Percentiles rank a stretch among this genome's conserved stretches.
These are phyloP conservation scores for Pisolithus marmoratus DNA, from an alignment of 768 basidiomycete genomes.

Conservation along the genomic window DNA sequence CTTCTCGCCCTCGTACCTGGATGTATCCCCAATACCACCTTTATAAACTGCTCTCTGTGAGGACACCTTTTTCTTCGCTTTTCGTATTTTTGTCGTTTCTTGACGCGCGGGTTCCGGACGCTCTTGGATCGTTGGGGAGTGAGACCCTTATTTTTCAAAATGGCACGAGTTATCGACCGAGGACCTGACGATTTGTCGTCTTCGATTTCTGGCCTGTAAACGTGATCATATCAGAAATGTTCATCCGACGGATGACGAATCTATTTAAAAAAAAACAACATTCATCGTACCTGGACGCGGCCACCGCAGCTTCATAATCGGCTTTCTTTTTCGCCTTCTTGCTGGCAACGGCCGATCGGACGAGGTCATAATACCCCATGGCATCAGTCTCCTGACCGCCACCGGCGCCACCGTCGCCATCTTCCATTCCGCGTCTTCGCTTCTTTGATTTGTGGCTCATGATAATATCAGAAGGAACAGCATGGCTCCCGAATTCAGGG, in stretches of 20 bases:
- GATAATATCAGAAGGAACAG: constrained; percentile 8
- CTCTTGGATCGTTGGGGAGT: constrained; percentile 85
- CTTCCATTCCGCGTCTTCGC: constrained; percentile 32
- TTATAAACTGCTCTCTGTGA: constrained; percentile 93
- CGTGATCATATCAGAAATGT: constrained; percentile 1
- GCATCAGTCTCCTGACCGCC: constrained; percentile 43
- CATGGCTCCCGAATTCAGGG: constrained; percentile 31
- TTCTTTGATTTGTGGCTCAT: constrained; percentile 12
- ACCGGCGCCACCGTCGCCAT: constrained; percentile 31
- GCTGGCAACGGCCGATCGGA: constrained; percentile 66
- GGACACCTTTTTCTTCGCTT: constrained; percentile 86
- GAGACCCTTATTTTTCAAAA: constrained; percentile 90
- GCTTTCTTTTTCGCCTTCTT: constrained; percentile 77
- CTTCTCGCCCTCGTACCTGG: constrained; percentile 86
- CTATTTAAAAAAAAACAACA: neutral
- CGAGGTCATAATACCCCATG: constrained; percentile 87
- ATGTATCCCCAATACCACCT: constrained; percentile 69
- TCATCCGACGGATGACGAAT: neutral
- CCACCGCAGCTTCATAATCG: constrained; percentile 66
- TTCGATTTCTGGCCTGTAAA: constrained; percentile 25
- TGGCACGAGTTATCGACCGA: constrained; percentile 83
- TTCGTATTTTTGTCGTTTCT: constrained; percentile 90
- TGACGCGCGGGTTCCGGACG: constrained; percentile 95
- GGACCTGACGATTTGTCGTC: constrained; percentile 58
- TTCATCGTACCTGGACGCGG: constrained; percentile 47